A percentile compares a stretch with the other conserved stretches of the same genome.
Conservation (phyloP, 495 filamentous ascomycete species). For the Hypoxylon trugodes region DNA sequence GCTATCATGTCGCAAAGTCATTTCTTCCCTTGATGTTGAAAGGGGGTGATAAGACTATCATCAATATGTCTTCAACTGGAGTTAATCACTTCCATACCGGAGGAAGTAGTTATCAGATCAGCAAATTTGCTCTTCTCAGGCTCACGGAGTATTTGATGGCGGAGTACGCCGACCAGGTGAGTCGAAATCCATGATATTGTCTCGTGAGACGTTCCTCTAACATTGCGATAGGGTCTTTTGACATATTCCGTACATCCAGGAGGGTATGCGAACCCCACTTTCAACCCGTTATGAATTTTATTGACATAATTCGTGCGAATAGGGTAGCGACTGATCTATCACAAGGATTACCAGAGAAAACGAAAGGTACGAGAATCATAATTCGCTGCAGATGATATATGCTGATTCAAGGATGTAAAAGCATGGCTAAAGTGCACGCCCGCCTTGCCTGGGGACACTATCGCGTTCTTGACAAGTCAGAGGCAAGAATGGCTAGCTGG, state of each 20-base stretch:
- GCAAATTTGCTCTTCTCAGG: constrained; percentile 57
- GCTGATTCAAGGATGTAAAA: not conserved
- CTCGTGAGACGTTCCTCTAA: not conserved
- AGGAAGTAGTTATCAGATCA: constrained; percentile 52
- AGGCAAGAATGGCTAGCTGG: constrained; percentile 60
- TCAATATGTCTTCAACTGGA: constrained; percentile 55
- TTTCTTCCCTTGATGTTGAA: constrained; percentile 57
- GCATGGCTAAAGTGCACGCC: constrained; percentile 47
- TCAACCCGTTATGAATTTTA: not conserved
- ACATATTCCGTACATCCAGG: constrained; percentile 60
- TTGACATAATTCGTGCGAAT: not conserved
- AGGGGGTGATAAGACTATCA: constrained; percentile 56
- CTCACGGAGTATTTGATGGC: constrained; percentile 55
- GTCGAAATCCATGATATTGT: not conserved
- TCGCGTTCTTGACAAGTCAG: constrained; percentile 57
- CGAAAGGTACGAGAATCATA: constrained; percentile 16
- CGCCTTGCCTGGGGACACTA: constrained; percentile 54
- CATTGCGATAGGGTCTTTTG: constrained; percentile 47
- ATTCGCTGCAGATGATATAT: not conserved
- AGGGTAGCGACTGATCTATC: constrained; percentile 29
- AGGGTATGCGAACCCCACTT: constrained; percentile 40
- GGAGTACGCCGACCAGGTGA: constrained; percentile 50
- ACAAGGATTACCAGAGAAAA: constrained; percentile 19
- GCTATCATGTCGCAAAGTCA: constrained; percentile 40
- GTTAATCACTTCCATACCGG: constrained; percentile 45